Evolutionary conservation across 2,329 filamentous ascomycete genomes (phyloP).

Genomic region (Aspergillus candidus): DNA sequence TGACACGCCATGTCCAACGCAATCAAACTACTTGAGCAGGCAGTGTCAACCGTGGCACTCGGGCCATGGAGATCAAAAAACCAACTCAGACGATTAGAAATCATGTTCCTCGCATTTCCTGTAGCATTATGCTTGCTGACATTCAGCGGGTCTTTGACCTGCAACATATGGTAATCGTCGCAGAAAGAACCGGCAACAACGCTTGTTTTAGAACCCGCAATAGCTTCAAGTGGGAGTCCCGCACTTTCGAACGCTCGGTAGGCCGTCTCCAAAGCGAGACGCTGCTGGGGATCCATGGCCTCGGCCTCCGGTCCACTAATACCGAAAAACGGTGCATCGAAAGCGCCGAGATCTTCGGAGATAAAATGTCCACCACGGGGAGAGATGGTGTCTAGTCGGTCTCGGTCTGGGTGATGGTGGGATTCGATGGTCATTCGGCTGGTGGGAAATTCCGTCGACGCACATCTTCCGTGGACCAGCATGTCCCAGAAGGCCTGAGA

Average conservation of each 20-base stretch:
- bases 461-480: constrained; percentile 14
- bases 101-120: constrained; percentile 21
- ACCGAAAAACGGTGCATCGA: constrained; percentile 30
- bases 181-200: constrained; percentile 29
- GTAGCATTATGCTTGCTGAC: constrained; percentile 15
- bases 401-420: constrained; percentile 17
- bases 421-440: constrained; percentile 21
- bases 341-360: constrained; percentile 19
- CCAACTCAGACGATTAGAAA: constrained; percentile 26
- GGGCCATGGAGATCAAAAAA: constrained; percentile 27
- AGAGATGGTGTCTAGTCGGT: constrained; percentile 9
- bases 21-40: constrained; percentile 22
- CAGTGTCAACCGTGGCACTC: constrained; percentile 22
- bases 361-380: constrained; percentile 15
- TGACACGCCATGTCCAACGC: constrained; percentile 20
- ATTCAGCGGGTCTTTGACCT: constrained; percentile 15
- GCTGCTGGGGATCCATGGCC: constrained; percentile 29
- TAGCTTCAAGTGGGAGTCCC: constrained; percentile 19
- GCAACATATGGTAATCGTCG: constrained; percentile 24
- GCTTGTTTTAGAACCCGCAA: constrained; percentile 26
- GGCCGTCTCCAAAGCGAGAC: constrained; percentile 23
- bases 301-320: constrained; percentile 20
- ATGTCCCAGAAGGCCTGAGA: constrained; percentile 19
- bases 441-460: constrained; percentile 16
- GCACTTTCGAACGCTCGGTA: constrained; percentile 26